These are phyloP conservation scores for Populus hybrid DNA, from an alignment of 441 rosid species.

Conservation along the genomic window DNA sequence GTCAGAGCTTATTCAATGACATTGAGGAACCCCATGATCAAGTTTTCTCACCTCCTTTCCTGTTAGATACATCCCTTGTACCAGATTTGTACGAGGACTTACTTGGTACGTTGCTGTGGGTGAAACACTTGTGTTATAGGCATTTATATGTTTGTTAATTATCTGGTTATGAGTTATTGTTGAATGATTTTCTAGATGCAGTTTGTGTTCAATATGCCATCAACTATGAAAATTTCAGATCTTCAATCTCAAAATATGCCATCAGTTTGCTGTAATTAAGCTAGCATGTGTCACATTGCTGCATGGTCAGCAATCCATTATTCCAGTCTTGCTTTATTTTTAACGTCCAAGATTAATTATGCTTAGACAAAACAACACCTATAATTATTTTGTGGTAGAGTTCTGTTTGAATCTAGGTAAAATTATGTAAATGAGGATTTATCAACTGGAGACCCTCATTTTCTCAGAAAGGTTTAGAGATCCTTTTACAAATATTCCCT, in stretches of 20 bases:
- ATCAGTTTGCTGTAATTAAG: not conserved
- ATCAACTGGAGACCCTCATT: not conserved
- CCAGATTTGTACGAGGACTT: conserved; percentile 87
- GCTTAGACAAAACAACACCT: not conserved
- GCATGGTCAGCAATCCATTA: not conserved
- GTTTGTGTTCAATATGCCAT: not conserved
- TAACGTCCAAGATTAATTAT: not conserved
- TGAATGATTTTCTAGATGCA: not conserved
- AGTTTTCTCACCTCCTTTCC: conserved; percentile 92
- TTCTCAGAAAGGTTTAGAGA: not conserved
- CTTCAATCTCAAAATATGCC: conserved; percentile 6
- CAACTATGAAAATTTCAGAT: not conserved
- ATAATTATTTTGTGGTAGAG: not conserved
- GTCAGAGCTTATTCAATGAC: conserved; percentile 58
- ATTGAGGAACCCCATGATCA: conserved; percentile 64
- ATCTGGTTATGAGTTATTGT: not conserved
- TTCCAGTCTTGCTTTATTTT: not conserved
- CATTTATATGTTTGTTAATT: not conserved
- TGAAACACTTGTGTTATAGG: not conserved
- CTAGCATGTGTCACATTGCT: not conserved
- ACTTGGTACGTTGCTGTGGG: conserved; percentile 56
- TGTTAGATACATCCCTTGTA: conserved; percentile 73
- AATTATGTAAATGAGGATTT: not conserved
- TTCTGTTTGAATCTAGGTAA: not conserved
- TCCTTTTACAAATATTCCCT: not conserved